Base-by-base conservation (phyloP, 805 yeast species). In the Wickerhamiella brachini region DNA sequence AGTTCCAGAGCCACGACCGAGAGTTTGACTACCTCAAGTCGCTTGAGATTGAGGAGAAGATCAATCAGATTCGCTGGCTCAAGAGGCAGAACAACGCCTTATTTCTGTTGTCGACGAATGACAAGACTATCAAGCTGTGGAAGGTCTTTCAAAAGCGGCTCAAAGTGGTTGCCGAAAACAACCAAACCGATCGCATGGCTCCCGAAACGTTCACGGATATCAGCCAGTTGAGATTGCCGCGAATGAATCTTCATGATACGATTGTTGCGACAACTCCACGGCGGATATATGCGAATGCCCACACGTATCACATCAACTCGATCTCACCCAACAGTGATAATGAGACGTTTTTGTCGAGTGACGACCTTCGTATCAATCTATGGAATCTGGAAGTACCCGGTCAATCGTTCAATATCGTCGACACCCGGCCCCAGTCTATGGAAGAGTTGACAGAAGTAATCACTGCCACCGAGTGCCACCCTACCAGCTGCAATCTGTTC, bases 41-140 rank as follows among this genome's bases (percentile, higher is more conserved):
- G 22, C 73, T 93, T 57, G 98, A 94, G 69, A 94, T 93, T 63
- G 98, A 93, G 69, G 99, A 93, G 71, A 90, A 90, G 68, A 94
- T 93, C 68, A 93, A 93, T 71, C 90, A 93, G 70, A 90, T 94
- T 66, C 87, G 88, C 69, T 93, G 99, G 99, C 78, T 95, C 62
- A 80, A 78, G 60, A 80, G 94, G 55, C 81, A 83, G 48, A 90
- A 88, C 68, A 81, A 83, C 63, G 85, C 96, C n/a, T 90, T 89
- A 63, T 87, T 85, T 63, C 71, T 93, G 59, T 74, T 93, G 58
- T 81, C 90, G 31, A 88, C 99, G 31, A 93, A 93, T 67, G 98
- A 93, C 71, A 93, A 93, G 70, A 93, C 99, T n/a, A 88, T 93
- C 64, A 93, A 93, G 72, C 77, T 93, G 55, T 93, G 99, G 99